Base-by-base conservation (phyloP, 495 filamentous ascomycete species). In the Penicillium arizonense region DNA sequence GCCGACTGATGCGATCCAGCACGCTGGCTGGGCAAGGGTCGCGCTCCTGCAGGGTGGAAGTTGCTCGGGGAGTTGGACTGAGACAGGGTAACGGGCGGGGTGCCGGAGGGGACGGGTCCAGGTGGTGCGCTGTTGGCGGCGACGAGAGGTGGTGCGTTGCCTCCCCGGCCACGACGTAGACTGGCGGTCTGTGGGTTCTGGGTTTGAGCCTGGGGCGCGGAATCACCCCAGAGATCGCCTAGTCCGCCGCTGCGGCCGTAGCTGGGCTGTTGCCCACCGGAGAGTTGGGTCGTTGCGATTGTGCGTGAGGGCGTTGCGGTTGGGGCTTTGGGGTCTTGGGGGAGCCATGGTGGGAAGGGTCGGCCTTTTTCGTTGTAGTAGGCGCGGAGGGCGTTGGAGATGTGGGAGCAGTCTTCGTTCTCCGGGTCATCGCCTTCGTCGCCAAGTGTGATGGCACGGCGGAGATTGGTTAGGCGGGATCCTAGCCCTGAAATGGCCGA, bases 341-440 rank as follows among this genome's bases (percentile, higher is more conserved):
- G 91, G 10, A 98, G 87, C 94, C 94, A 98, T 53, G 76, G 70
- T 7, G 94, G 94, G 63, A 90, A 90, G 0, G 87, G 81, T 13
- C 85, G 83, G 55, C 85, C 86, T 61, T 95, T 95, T 65, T 97
- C 94, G 33, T 74, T 83, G 76, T 98, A 98, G 78, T 97, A 96
- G 50, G 84, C 87, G 46, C 94, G 88, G n/a, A 98, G 84, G 12
- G 96, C 92, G 64, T 92, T 88, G 72, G 89, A 93, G 64, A 98
- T 86, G 73, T 96, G 91, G 1, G 91, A 92, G 75, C 94, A 88
- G 73, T 96, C 91, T 73, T 95, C 91, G 51, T 90, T 94, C 63
- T 97, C 92, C 55, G 78, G 76, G 60, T 80, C 76, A 61, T 78
- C 76, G 24, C 88, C 89, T 73, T 96, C 92, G 50, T 85, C 80